These are phyloP conservation scores for Orbilia brochopaga DNA, from an alignment of 2,329 filamentous ascomycete genomes.

Conservation along the genomic window DNA sequence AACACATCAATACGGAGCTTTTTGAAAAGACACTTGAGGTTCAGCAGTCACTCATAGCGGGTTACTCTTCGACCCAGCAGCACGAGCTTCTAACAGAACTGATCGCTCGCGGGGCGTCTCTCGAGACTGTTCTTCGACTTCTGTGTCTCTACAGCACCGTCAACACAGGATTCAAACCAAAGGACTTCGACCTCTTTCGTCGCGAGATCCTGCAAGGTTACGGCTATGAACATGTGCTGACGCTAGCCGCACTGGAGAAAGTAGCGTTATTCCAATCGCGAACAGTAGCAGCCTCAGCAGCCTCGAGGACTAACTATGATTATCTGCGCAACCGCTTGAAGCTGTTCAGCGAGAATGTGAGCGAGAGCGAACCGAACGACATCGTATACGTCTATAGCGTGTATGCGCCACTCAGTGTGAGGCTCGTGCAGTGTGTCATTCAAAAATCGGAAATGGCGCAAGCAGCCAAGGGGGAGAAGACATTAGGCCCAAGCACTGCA, in stretches of 20 bases:
- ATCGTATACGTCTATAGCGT: slow-evolving; percentile 98
- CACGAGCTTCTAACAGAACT: slow-evolving; percentile 92
- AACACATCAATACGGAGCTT: slow-evolving; percentile 83
- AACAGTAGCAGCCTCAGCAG: slow-evolving; percentile 70
- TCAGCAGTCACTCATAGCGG: slow-evolving; percentile 83
- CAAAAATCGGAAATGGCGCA: slow-evolving; percentile 84
- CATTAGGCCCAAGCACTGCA: slow-evolving; percentile 60
- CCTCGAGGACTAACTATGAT: slow-evolving; percentile 84
- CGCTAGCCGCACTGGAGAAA: slow-evolving; percentile 84
- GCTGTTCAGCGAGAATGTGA: slow-evolving; percentile 93
- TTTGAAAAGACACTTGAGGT: slow-evolving; percentile 90
- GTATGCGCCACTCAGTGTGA: slow-evolving; percentile 89
- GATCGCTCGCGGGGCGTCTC: slow-evolving; percentile 82
- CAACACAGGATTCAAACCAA: slow-evolving; percentile 82
- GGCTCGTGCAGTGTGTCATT: slow-evolving; percentile 87
- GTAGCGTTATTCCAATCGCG: slow-evolving; percentile 82
- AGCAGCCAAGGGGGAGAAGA: slow-evolving; percentile 69
- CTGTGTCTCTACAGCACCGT: slow-evolving; percentile 92
- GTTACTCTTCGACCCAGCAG: slow-evolving; percentile 84
- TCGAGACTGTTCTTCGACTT: slow-evolving; percentile 81
- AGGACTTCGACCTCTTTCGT: slow-evolving; percentile 88
- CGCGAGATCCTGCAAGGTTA: slow-evolving; percentile 88
- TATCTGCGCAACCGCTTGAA: slow-evolving; percentile 83
- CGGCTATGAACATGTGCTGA: slow-evolving; percentile 91
- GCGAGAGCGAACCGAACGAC: slow-evolving; percentile 91